phyloP scores from a whole-genome alignment of 768 basidiomycete species.

The Paxillus rubicundulus region DNA sequence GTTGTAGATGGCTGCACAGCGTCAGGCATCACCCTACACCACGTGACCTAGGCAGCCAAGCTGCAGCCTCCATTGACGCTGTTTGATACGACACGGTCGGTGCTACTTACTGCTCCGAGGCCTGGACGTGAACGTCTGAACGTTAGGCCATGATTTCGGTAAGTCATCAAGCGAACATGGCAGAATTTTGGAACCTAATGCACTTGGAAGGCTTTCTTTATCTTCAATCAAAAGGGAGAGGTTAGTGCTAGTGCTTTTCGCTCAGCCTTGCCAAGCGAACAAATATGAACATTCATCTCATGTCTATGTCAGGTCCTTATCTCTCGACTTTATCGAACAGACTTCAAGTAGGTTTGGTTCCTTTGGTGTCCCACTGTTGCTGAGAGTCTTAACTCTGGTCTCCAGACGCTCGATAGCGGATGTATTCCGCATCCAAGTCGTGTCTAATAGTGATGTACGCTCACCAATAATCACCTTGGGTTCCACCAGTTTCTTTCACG shows the following conservation, averaged over 20 bases:
- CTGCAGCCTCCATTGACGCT: too few species aligned
- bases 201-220: slow-evolving; percentile 85
- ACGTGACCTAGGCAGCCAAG: too few species aligned
- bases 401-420: slow-evolving; percentile 91
- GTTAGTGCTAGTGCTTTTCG: slow-evolving; percentile 50
- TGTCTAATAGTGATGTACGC: slow-evolving; percentile 94
- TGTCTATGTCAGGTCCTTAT: slow-evolving; percentile 72
- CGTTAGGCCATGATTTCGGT: slow-evolving; percentile 46
- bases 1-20: too few species aligned
- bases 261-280: not conserved
- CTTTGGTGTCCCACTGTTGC: not conserved
- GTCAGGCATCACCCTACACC: too few species aligned
- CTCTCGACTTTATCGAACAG: slow-evolving; percentile 91
- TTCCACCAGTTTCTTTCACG: slow-evolving; percentile 98
- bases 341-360: slow-evolving; percentile 76
- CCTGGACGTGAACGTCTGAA: too few species aligned
- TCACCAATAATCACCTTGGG: slow-evolving; percentile 97
- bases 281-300: slow-evolving; percentile 1
- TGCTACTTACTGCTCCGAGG: too few species aligned
- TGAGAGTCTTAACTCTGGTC: slow-evolving; percentile 3
- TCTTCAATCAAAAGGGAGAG: slow-evolving; percentile 99
- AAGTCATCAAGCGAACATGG: slow-evolving; percentile 17
- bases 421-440: slow-evolving; percentile 98
- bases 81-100: too few species aligned
- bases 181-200: slow-evolving; percentile 1